These are phyloP conservation scores for Centrapalus pauciflorus DNA, from an alignment of 129 eudicot genomes.

Conservation along the genomic window DNA sequence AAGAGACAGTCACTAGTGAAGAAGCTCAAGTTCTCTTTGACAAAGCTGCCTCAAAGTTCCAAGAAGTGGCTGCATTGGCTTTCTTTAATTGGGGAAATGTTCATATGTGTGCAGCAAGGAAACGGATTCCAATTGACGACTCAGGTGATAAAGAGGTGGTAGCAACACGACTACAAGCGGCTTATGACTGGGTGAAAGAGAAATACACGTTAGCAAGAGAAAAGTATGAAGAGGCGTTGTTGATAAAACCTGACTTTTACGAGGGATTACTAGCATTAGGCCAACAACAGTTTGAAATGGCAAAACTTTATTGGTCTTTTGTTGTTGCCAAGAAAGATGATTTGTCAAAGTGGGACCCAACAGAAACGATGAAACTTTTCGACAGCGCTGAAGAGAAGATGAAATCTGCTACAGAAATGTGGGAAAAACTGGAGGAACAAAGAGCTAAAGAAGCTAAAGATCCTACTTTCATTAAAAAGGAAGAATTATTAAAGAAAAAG, in stretches of 20 bases:
- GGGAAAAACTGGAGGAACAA: constrained; percentile 96
- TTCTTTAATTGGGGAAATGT: constrained; percentile 98
- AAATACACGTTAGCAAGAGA: constrained; percentile 75
- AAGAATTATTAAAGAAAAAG: constrained; percentile 58
- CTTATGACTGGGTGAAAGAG: constrained; percentile 90
- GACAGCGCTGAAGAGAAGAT: constrained; percentile 91
- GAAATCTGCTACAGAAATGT: constrained; percentile 89
- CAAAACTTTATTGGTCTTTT: constrained; percentile 94
- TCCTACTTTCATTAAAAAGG: constrained; percentile 60
- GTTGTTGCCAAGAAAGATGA: constrained; percentile 84
- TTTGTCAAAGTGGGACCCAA: constrained; percentile 72
- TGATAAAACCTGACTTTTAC: constrained; percentile 83
- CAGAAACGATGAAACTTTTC: constrained; percentile 73
- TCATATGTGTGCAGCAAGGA: constrained; percentile 97
- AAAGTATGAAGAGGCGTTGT: constrained; percentile 84
- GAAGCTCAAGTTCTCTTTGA: constrained; percentile 86
- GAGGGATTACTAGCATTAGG: constrained; percentile 91
- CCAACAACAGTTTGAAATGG: constrained; percentile 97
- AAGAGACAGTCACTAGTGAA: constrained; percentile 91
- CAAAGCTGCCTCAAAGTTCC: constrained; percentile 89
- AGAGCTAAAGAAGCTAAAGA: constrained; percentile 82
- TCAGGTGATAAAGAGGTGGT: constrained; percentile 67
- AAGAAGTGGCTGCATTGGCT: constrained; percentile 97
- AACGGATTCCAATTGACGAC: constrained; percentile 79
- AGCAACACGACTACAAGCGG: constrained; percentile 61